Evolutionary conservation across 2,329 filamentous ascomycete genomes (phyloP).

Genomic region (Colletotrichum filicis): DNA sequence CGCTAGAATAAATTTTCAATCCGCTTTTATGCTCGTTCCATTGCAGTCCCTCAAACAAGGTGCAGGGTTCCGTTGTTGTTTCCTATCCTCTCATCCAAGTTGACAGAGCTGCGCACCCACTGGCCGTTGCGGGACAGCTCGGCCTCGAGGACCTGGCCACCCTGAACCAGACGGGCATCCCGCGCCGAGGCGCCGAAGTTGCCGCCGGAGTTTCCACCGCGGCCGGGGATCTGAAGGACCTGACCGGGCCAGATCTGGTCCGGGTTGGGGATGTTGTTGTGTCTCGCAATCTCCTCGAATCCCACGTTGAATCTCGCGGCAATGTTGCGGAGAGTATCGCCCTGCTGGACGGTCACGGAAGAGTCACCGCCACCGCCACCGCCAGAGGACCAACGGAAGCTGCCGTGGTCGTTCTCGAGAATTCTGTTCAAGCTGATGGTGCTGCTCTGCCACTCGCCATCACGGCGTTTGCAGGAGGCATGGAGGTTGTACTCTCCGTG

Average conservation of each 20-base stretch:
- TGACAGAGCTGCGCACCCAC: slow-evolving; percentile 45
- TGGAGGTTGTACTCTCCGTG: slow-evolving; percentile 47
- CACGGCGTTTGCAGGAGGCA: slow-evolving; percentile 46
- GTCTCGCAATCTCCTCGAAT: slow-evolving; percentile 52
- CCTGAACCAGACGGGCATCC: slow-evolving; percentile 49
- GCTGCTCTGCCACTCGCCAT: slow-evolving; percentile 47
- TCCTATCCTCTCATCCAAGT: slow-evolving; percentile 47
- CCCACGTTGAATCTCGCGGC: slow-evolving; percentile 44
- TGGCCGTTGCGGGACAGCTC: slow-evolving; percentile 44
- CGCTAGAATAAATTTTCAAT: slow-evolving; percentile 13
- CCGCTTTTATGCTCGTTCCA: not conserved
- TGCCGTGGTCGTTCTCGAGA: slow-evolving; percentile 49
- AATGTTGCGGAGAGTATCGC: slow-evolving; percentile 54
- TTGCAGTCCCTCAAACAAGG: not conserved
- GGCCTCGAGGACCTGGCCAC: slow-evolving; percentile 47
- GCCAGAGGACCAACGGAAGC: slow-evolving; percentile 48
- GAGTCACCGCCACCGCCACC: slow-evolving; percentile 38
- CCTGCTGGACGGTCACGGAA: slow-evolving; percentile 50
- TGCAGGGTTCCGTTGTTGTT: slow-evolving; percentile 44
- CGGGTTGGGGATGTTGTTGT: slow-evolving; percentile 52
- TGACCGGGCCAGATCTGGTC: slow-evolving; percentile 56
- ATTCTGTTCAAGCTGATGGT: slow-evolving; percentile 48
- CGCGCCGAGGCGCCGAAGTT: slow-evolving; percentile 49
- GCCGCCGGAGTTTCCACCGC: slow-evolving; percentile 37
- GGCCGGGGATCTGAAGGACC: slow-evolving; percentile 47